A percentile compares a stretch with the other conserved stretches of the same genome.
These are phyloP conservation scores for Rhodamnia rubescens DNA, from an alignment of 345 rosid genomes.

Conservation along the genomic window DNA sequence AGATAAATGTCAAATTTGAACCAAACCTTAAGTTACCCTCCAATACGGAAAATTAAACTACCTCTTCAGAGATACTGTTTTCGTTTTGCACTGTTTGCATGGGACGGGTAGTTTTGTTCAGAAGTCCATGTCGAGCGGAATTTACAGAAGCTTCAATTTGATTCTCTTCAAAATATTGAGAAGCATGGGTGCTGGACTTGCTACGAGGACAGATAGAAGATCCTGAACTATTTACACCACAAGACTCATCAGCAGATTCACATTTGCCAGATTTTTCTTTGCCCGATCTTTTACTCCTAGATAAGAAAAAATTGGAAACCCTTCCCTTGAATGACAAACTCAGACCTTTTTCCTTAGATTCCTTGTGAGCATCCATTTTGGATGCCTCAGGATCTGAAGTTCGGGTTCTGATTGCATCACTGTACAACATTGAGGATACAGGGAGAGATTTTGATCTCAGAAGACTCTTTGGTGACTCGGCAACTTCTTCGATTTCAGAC, in stretches of 20 bases:
- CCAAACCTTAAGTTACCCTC: background rate
- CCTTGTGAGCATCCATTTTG: slow-evolving; percentile 23
- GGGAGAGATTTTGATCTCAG: slow-evolving; percentile 72
- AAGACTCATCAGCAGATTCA: slow-evolving; percentile 15
- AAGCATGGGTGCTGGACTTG: slow-evolving; percentile 9
- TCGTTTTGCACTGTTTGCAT: slow-evolving; percentile 10
- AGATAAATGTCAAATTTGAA: background rate
- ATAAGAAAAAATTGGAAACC: slow-evolving; percentile 55
- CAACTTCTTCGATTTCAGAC: slow-evolving; percentile 26
- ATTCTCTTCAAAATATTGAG: slow-evolving; percentile 12
- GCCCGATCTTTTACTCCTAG: slow-evolving; percentile 33
- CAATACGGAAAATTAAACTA: slow-evolving; percentile 10
- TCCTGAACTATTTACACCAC: slow-evolving; percentile 8
- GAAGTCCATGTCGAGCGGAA: slow-evolving; percentile 19
- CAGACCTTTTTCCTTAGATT: slow-evolving; percentile 36
- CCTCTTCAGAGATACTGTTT: slow-evolving; percentile 10
- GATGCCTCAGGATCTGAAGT: slow-evolving; percentile 30
- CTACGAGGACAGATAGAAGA: slow-evolving; percentile 15
- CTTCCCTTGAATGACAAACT: slow-evolving; percentile 41
- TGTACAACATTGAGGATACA: slow-evolving; percentile 38
- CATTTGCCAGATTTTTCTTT: slow-evolving; percentile 19
- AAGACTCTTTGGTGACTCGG: slow-evolving; percentile 39
- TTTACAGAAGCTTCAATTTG: slow-evolving; percentile 26
- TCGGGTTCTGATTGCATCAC: slow-evolving; percentile 27
- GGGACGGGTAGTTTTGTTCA: slow-evolving; percentile 12